Conservation (phyloP, 176 grass and related monocot genomes). For the Cenchrus purpureus region DNA sequence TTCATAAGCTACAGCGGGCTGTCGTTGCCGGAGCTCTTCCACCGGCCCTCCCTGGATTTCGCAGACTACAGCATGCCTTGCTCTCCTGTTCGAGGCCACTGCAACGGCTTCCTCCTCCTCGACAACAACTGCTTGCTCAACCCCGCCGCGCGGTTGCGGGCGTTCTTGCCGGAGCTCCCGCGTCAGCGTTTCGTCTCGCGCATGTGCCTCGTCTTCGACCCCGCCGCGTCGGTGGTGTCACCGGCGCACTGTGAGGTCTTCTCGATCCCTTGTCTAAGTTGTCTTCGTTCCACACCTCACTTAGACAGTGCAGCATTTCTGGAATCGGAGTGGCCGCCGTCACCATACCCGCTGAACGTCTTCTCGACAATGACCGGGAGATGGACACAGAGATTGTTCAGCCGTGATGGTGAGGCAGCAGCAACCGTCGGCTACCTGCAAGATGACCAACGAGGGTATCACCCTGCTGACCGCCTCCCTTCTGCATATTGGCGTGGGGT, state of each 20-base stretch:
- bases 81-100: neutral
- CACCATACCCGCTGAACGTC: neutral
- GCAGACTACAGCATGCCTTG: neutral
- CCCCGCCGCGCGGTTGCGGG: neutral
- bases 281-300: too few species aligned
- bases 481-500: neutral
- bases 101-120: constrained; percentile 8
- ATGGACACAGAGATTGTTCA: neutral
- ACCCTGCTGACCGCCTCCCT: neutral
- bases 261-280: neutral
- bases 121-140: neutral
- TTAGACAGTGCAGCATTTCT: neutral
- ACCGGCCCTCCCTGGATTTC: neutral
- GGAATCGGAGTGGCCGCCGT: neutral
- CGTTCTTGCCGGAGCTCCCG: neutral
- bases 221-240: neutral
- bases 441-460: neutral
- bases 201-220: neutral
- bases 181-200: neutral
- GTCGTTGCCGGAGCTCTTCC: neutral
- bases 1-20: neutral
- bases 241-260: neutral
- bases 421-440: neutral
- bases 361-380: neutral
- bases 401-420: neutral